These are phyloP conservation scores for Starmerella sp. DNA, from an alignment of 805 yeast genomes.

Conservation along the genomic window DNA sequence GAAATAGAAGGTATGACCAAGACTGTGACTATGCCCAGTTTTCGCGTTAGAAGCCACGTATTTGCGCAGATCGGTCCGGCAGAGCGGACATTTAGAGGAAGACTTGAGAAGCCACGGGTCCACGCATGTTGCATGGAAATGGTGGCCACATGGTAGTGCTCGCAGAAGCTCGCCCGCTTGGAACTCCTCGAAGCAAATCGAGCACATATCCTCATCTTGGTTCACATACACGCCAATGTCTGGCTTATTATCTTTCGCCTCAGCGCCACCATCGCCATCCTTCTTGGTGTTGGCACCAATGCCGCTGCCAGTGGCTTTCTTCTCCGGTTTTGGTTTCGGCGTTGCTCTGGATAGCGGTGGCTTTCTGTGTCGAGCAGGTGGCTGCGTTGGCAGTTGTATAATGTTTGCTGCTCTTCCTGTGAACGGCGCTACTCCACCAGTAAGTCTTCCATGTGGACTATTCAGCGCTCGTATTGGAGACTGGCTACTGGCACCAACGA, in stretches of 20 bases:
- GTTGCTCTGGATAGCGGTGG: not conserved
- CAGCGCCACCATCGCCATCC: not conserved
- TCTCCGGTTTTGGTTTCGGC: not conserved
- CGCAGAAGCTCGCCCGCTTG: slow-evolving; percentile 50
- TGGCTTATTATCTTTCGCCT: not conserved
- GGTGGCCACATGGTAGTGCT: slow-evolving; percentile 73
- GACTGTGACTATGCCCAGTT: not conserved
- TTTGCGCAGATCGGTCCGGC: slow-evolving; percentile 49
- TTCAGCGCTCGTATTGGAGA: not conserved
- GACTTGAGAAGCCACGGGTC: slow-evolving; percentile 73
- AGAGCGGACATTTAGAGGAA: slow-evolving; percentile 73
- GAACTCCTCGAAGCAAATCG: slow-evolving; percentile 64
- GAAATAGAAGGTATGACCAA: not conserved
- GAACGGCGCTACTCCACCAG: not conserved
- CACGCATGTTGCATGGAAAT: slow-evolving; percentile 67
- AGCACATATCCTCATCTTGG: slow-evolving; percentile 37
- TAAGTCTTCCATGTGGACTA: not conserved
- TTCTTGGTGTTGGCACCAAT: not conserved
- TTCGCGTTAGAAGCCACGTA: not conserved
- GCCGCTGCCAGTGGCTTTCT: not conserved
- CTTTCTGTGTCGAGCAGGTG: not conserved
- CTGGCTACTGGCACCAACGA: not conserved
- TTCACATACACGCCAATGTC: slow-evolving; percentile 9
- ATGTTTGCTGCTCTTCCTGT: not conserved
- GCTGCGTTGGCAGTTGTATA: not conserved